Conservation (phyloP, 2,329 filamentous ascomycete species). For the Fusarium stilboides region DNA sequence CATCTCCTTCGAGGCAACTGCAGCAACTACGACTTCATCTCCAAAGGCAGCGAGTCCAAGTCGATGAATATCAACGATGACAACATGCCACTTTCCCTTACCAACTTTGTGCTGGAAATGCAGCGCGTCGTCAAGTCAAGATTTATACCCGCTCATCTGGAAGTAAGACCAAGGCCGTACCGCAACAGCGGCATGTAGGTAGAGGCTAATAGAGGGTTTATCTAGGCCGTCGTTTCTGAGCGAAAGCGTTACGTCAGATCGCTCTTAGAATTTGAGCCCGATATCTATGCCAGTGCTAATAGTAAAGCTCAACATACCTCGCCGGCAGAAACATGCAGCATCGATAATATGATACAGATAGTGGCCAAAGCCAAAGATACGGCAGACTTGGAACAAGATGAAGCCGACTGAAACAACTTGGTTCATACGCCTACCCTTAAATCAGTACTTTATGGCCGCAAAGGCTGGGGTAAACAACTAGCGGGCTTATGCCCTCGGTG, state of each 20-base stretch:
- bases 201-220: too few species aligned
- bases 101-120: conserved; percentile 1
- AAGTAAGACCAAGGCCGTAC: neutral
- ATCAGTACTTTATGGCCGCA: neutral
- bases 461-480: too few species aligned
- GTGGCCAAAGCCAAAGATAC: neutral
- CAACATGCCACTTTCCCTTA: neutral
- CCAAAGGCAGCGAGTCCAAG: neutral
- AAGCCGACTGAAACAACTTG: conserved; percentile 3
- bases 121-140: conserved; percentile 1
- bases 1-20: neutral
- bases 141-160: neutral
- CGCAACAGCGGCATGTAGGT: too few species aligned
- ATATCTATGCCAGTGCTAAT: neutral
- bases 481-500: too few species aligned
- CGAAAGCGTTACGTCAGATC: neutral
- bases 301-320: too few species aligned
- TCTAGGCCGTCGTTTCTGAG: neutral
- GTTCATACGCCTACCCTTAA: conserved; percentile 3
- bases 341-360: neutral
- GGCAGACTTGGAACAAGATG: neutral
- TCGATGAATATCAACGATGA: conserved; percentile 4
- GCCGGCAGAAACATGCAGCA: too few species aligned
- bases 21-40: neutral
- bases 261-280: neutral